A percentile compares a stretch with the other conserved stretches of the same genome.
Evolutionary conservation across 176 grass and related monocot genomes (phyloP).

Genomic region (Bothriochloa decipiens): DNA sequence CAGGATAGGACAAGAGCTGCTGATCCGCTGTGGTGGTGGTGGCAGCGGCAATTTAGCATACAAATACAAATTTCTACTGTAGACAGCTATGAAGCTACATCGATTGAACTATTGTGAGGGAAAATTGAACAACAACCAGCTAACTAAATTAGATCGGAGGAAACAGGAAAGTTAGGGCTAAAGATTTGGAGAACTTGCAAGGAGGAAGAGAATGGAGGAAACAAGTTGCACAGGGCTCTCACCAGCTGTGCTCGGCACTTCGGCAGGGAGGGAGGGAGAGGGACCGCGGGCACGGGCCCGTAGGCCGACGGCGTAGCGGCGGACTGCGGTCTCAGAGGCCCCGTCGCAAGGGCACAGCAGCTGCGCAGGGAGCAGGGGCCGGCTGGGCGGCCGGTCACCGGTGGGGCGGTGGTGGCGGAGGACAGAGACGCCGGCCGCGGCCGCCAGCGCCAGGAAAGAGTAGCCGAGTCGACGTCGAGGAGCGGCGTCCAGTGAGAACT

Average conservation of each 20-base stretch:
- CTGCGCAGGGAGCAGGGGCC: not conserved
- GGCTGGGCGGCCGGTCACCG: too few species aligned
- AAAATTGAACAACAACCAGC: too few species aligned
- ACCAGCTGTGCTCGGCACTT: not conserved
- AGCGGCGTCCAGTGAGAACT: too few species aligned
- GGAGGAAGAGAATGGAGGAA: not conserved
- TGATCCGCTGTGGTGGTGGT: too few species aligned
- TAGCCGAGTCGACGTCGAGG: too few species aligned
- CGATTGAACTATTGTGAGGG: too few species aligned
- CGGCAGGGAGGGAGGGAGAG: not conserved
- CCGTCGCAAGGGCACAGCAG: not conserved
- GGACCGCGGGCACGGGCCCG: not conserved
- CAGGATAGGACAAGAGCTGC: not conserved
- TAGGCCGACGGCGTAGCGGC: not conserved
- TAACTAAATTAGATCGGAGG: too few species aligned
- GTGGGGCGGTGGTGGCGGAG: not conserved
- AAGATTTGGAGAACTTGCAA: too few species aligned
- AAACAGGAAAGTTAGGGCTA: too few species aligned
- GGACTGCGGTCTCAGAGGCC: not conserved
- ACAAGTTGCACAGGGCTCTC: not conserved
- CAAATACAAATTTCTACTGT: too few species aligned
- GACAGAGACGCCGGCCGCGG: not conserved
- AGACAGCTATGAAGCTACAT: too few species aligned
- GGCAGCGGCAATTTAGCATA: too few species aligned
- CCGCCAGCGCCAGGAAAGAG: not conserved